Evolutionary conservation across 1,284 basidiomycete species (phyloP), one percentile per base, ranked within the genome.

Genomic region (Cutaneotrichosporon arboriforme): DNA sequence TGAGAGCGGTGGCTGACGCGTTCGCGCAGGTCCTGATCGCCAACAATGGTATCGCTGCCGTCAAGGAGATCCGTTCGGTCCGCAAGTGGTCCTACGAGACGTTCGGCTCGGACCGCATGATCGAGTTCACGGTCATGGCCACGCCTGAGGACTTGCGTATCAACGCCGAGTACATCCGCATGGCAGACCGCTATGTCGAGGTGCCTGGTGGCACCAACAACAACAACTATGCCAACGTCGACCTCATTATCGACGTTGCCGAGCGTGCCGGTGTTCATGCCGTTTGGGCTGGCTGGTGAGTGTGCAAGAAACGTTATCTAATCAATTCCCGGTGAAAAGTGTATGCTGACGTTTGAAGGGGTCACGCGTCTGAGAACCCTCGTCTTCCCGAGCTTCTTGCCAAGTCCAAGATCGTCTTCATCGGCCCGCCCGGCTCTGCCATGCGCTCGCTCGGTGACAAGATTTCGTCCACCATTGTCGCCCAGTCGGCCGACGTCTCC

Each of bases 31-130:
- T 97, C 63, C 85, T 97, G 66, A 96, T 96, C 73, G 91, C 91
- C 62, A 96, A 96, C 77, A 96, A 96, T 74, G 92, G 91, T 83
- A 99, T 98, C 69, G 96, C 93, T 47, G 96, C 94, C 54, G 96
- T 98, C 49, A 99, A 99, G 77, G 94, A 98, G 77, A 98, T 98
- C 69, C 86, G 96, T 52, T 98, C 96, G 46, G 88, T 99, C 66
- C 84, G 96, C 61, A 94, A 97, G 84, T 99, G 96, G 96, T 92
- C 90, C 64, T 99, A 98, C 79, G 96, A 98, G 78, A 96, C 93
- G 0, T 98, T 99, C 76, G 96, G 96, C 57, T 85, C 85, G 51
- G 96, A 98, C 73, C 87, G 90, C 61, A 89, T 88, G 52, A 84
- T 99, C 77, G 92, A 98, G 75, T 98, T 99, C 79, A 94, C 91